Evolutionary conservation across 2,329 filamentous ascomycete species (phyloP).

Genomic region (Claviceps digitariae): DNA sequence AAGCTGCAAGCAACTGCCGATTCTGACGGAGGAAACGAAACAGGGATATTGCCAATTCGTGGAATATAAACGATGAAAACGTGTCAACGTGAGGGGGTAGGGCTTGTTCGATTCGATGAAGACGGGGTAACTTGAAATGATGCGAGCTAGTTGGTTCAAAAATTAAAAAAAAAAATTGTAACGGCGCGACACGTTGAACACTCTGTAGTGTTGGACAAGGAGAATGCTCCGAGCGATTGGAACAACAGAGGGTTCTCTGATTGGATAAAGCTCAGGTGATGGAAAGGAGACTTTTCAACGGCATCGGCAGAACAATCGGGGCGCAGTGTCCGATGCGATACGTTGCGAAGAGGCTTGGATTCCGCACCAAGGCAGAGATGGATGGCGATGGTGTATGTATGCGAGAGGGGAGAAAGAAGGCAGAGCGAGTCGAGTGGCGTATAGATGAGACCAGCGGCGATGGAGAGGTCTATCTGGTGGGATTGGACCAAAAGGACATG

Average conservation of each 20-base stretch:
- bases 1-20: neutral
- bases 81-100: neutral
- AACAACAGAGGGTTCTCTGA: neutral
- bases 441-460: neutral
- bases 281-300: neutral
- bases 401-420: neutral
- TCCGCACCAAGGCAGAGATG: slow-evolving; percentile 3
- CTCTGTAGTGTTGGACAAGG: neutral
- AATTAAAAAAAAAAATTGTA: neutral
- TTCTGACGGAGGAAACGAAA: neutral
- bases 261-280: neutral
- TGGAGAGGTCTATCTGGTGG: neutral
- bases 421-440: slow-evolving; percentile 1
- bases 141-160: neutral
- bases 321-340: neutral
- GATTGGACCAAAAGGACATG: slow-evolving; percentile 3
- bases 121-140: neutral
- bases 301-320: neutral
- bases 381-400: slow-evolving; percentile 2
- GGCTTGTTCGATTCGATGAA: neutral
- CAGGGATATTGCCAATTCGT: neutral
- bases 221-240: neutral
- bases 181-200: neutral
- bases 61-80: neutral
- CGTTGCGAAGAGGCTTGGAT: neutral